Evolutionary conservation across 2,329 filamentous ascomycete genomes (phyloP), one percentile per base, ranked within the genome.

Genomic region (Diatrype stigma): DNA sequence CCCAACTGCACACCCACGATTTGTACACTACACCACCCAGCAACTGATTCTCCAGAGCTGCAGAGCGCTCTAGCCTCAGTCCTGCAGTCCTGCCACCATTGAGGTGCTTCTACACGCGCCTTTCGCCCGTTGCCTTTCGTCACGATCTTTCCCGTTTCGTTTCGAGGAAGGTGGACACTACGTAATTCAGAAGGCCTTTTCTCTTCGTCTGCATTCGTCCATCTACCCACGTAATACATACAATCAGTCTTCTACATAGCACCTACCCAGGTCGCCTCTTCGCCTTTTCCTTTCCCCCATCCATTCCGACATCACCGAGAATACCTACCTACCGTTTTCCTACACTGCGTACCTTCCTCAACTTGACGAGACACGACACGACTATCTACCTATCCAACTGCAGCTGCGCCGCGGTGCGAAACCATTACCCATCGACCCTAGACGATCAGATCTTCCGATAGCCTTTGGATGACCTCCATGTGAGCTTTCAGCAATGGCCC

Each of bases 401-500:
- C 26, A 32, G 32, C 45, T 21, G 28, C 45, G 45, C 45, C 45
- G 21, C 45, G 19, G 11, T 35, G 26, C 28, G 45, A 30, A 34
- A 21, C 21, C 21, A 44, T 44, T 21, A 22, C 40, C 16, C 16
- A 44, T 23, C 16, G 26, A 7, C 40, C 17, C 11, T 28, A 23
- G 21, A 44, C 40, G 16, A n/a, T 12, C 6, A 23, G 14, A 6
- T 28, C 34, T 17, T 12, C 16, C 34, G 16, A 17, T 12, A 16
- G 22, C 19, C 46, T 42, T 44, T 23, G 22, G 22, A 44, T 19
- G n/a, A 28, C 6, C 21, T 28, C 40, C 60, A 67, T 67, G 64
- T 62, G 53, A 60, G 59, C 61, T 60, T 60, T 55, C 64, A 62
- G 58, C 70, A 44, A 80, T 80, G 84, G 81, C 84, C 70, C 82